Percentiles rank a stretch among this genome's conserved stretches.
phyloP scores from a whole-genome alignment of 192 early-diverging fungal genomes.

The Blastocladiella britannica region DNA sequence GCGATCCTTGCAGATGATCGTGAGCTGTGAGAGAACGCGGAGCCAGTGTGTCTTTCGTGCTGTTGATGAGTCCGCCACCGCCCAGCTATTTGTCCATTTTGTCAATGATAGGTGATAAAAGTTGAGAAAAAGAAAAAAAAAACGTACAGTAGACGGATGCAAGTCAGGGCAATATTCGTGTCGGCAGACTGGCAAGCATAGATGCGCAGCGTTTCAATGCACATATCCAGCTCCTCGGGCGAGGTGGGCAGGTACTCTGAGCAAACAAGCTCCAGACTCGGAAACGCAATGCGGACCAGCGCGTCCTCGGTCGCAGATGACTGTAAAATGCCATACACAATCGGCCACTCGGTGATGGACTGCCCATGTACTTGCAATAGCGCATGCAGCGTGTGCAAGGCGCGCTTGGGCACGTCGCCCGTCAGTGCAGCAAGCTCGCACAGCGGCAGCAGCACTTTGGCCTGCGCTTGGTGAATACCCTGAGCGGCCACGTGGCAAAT shows the following conservation, averaged over 20 bases:
- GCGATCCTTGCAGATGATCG: conserved; percentile 57
- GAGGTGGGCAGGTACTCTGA: conserved; percentile 73
- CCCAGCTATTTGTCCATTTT: too few species aligned
- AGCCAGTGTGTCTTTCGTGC: conserved; percentile 63
- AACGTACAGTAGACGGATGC: conserved; percentile 74
- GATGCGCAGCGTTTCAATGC: conserved; percentile 53
- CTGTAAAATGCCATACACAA: neutral
- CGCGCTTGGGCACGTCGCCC: neutral
- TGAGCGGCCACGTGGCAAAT: neutral
- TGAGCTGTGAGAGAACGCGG: conserved; percentile 61
- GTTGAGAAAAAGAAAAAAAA: too few species aligned
- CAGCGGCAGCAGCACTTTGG: neutral
- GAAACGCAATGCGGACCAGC: conserved; percentile 65
- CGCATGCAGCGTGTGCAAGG: conserved; percentile 6
- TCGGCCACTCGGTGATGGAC: neutral
- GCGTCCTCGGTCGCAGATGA: neutral
- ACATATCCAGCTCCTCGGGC: conserved; percentile 50
- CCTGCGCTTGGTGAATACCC: neutral
- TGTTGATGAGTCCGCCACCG: conserved; percentile 63
- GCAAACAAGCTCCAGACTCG: conserved; percentile 83
- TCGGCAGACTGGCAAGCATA: conserved; percentile 74
- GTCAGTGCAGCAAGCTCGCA: neutral
- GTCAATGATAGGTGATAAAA: too few species aligned
- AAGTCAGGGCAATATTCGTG: conserved; percentile 83
- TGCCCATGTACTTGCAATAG: neutral